A percentile compares a stretch with the other conserved stretches of the same genome.
Evolutionary conservation across 148 eudicot species (phyloP).

Genomic region (Cornus kousa): DNA sequence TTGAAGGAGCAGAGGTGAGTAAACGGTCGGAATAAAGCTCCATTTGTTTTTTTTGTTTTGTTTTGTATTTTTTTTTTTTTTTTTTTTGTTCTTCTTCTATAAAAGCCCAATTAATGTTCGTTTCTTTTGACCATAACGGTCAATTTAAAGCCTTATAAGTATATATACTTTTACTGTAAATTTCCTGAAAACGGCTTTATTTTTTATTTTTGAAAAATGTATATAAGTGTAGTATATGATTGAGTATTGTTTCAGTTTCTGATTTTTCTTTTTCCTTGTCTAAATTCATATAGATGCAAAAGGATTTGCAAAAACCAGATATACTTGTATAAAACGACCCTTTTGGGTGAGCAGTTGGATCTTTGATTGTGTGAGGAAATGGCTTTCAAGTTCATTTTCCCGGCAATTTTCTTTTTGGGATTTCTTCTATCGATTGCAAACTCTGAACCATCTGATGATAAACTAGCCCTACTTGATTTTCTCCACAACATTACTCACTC

Average conservation of each 20-base stretch:
- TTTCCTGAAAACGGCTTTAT: neutral
- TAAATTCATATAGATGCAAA: slow-evolving; percentile 4
- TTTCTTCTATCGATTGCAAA: slow-evolving; percentile 19
- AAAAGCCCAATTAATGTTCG: neutral
- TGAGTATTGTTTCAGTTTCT: neutral
- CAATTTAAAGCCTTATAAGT: neutral
- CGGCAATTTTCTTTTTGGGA: slow-evolving; percentile 31
- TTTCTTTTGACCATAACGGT: neutral
- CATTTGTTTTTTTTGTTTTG: neutral
- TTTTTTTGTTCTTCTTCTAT: too few species aligned
- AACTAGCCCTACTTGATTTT: slow-evolving; percentile 50
- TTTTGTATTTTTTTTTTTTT: too few species aligned
- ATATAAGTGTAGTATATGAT: too few species aligned
- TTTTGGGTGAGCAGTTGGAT: neutral
- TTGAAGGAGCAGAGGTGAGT: neutral
- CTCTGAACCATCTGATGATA: slow-evolving; percentile 52
- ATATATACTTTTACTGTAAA: neutral
- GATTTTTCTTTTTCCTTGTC: neutral
- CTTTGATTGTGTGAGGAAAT: slow-evolving; percentile 21
- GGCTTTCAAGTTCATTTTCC: slow-evolving; percentile 40
- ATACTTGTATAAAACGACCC: too few species aligned
- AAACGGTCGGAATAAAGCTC: neutral
- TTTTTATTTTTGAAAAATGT: neutral
- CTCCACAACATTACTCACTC: slow-evolving; percentile 18
- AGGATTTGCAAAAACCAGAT: neutral